A percentile compares a stretch with the other conserved stretches of the same genome.
Conservation (phyloP, 768 basidiomycete genomes). For the Lactarius psammicola region DNA sequence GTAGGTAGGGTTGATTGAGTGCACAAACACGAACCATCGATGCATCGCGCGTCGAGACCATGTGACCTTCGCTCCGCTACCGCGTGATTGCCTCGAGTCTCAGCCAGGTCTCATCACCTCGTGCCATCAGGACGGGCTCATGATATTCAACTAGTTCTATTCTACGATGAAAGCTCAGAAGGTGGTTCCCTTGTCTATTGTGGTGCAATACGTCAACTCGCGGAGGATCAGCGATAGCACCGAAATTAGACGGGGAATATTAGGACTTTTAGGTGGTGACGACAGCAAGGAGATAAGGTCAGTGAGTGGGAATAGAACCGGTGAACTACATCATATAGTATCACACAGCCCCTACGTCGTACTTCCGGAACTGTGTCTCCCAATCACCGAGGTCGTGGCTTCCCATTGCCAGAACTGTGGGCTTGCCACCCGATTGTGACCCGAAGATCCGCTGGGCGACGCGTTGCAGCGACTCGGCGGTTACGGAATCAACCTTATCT, state of each 20-base stretch:
- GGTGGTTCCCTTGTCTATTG: not conserved
- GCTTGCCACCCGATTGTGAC: slow-evolving; percentile 55
- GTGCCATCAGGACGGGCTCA: not conserved
- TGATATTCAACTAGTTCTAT: not conserved
- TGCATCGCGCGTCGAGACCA: slow-evolving; percentile 11
- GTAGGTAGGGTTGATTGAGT: not conserved
- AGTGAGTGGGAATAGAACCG: not conserved
- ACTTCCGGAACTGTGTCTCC: slow-evolving; percentile 61
- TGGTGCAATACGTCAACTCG: not conserved
- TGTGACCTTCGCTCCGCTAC: not conserved
- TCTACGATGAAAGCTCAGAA: not conserved
- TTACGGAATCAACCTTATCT: slow-evolving; percentile 75
- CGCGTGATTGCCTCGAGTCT: not conserved
- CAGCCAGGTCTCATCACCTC: not conserved
- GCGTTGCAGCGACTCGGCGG: slow-evolving; percentile 63
- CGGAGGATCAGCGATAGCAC: not conserved
- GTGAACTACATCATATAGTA: not conserved
- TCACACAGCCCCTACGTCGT: slow-evolving; percentile 50
- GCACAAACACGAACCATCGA: not conserved
- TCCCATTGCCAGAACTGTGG: slow-evolving; percentile 84
- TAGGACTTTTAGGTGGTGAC: not conserved
- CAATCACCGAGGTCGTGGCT: slow-evolving; percentile 73
- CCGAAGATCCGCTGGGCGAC: slow-evolving; percentile 79
- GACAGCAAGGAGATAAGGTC: not conserved
- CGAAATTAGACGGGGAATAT: not conserved